phyloP scores from a whole-genome alignment of 1,284 basidiomycete genomes.

The Rhodotorula sp. region DNA sequence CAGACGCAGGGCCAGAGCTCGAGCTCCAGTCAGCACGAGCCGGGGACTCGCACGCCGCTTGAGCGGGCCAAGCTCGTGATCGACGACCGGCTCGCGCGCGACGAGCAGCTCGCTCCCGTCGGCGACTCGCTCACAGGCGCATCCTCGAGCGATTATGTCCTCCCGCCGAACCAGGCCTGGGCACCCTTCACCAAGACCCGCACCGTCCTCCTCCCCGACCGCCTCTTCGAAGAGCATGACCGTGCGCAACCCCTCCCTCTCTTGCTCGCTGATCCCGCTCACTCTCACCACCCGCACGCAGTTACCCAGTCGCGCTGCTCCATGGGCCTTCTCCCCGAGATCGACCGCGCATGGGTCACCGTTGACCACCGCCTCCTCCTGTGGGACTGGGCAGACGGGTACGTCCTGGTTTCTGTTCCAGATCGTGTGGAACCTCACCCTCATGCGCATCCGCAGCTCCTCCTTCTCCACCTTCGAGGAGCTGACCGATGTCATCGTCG shows the following conservation, averaged over 20 bases:
- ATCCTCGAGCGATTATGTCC: constrained; percentile 60
- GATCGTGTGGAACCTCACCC: not conserved
- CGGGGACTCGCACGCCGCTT: constrained; percentile 18
- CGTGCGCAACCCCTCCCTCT: constrained; percentile 57
- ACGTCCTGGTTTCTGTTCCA: constrained; percentile 12
- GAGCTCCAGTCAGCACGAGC: constrained; percentile 1
- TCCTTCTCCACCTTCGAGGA: constrained; percentile 87
- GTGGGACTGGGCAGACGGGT: constrained; percentile 96
- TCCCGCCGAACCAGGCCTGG: constrained; percentile 73
- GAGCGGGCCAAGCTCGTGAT: constrained; percentile 28
- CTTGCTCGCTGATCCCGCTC: constrained; percentile 23
- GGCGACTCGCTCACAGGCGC: constrained; percentile 35
- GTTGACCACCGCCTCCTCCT: constrained; percentile 92
- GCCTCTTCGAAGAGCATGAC: constrained; percentile 76
- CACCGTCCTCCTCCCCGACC: constrained; percentile 77
- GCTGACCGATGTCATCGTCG: constrained; percentile 71
- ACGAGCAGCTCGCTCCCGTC: constrained; percentile 23
- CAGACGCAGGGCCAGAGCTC: not conserved
- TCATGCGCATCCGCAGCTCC: constrained; percentile 57
- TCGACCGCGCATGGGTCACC: constrained; percentile 93
- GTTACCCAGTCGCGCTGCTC: constrained; percentile 43
- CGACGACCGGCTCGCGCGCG: constrained; percentile 31
- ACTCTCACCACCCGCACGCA: not conserved
- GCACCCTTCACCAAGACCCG: constrained; percentile 77
- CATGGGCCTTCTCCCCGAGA: constrained; percentile 91